A percentile compares a stretch with the other conserved stretches of the same genome.
Evolutionary conservation across 2,329 filamentous ascomycete species (phyloP).

Genomic region (Penicillium nordicum): DNA sequence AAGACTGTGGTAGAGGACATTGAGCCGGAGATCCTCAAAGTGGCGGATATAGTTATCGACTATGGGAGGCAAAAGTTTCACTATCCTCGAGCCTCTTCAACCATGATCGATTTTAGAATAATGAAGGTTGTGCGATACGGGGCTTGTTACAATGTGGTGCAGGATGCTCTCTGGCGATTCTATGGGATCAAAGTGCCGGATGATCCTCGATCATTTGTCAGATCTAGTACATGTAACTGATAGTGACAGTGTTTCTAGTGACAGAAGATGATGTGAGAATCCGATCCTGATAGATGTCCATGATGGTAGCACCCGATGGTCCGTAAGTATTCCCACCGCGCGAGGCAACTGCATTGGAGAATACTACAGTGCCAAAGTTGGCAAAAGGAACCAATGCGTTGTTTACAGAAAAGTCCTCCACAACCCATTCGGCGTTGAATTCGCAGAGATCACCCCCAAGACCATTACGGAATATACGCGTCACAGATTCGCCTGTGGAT

Average conservation of each 20-base stretch:
- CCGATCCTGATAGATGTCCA: constrained; percentile 46
- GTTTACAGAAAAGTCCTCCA: constrained; percentile 49
- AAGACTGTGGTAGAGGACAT: constrained; percentile 31
- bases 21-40: constrained; percentile 25
- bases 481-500: constrained; percentile 50
- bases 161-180: constrained; percentile 23
- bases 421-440: constrained; percentile 61
- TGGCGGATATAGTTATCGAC: constrained; percentile 32
- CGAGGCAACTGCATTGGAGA: constrained; percentile 41
- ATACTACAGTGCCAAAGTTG: constrained; percentile 49
- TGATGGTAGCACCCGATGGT: constrained; percentile 39
- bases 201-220: constrained; percentile 14
- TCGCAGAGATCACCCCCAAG: constrained; percentile 46
- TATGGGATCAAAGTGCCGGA: constrained; percentile 16
- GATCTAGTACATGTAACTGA: constrained; percentile 22
- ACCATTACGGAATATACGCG: constrained; percentile 49
- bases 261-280: constrained; percentile 36
- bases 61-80: constrained; percentile 29
- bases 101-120: constrained; percentile 29
- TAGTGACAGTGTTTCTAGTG: constrained; percentile 18
- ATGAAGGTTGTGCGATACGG: constrained; percentile 28
- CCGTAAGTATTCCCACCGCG: constrained; percentile 29
- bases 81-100: constrained; percentile 26
- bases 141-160: constrained; percentile 30
- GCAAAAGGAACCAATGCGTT: constrained; percentile 44